Evolutionary conservation across 352 stramenopile species (phyloP).

Genomic region (Phytopythium litorale): DNA sequence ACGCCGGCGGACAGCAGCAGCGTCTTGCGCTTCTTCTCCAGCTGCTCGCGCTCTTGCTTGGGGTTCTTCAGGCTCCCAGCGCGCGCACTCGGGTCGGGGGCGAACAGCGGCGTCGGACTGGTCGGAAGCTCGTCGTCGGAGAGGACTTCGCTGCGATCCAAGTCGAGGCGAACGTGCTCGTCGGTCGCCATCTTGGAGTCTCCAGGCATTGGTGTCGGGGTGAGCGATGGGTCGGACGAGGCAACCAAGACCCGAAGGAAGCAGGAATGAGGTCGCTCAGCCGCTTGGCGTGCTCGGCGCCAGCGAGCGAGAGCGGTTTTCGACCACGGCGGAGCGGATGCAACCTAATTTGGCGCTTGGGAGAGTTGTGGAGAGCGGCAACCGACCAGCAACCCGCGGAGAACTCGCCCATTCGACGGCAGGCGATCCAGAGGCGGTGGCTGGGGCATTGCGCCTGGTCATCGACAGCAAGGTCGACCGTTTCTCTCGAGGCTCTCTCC

Average conservation of each 20-base stretch:
- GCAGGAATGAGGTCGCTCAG: not conserved
- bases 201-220: not conserved
- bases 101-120: conserved; percentile 6
- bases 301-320: not conserved
- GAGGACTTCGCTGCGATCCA: not conserved
- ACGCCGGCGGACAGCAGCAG: conserved; percentile 5
- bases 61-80: not conserved
- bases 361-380: not conserved
- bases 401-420: not conserved
- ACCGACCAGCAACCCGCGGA: not conserved
- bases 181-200: not conserved
- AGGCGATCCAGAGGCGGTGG: not conserved
- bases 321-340: not conserved
- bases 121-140: conserved; percentile 5
- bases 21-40: conserved; percentile 6
- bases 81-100: not conserved
- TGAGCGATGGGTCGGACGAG: not conserved
- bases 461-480: not conserved
- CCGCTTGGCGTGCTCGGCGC: not conserved
- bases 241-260: not conserved
- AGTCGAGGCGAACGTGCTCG: not conserved
- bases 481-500: not conserved
- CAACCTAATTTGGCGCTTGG: not conserved
- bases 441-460: not conserved
- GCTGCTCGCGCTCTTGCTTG: not conserved